phyloP scores from a whole-genome alignment of 257 asterid genomes.

The Scutellaria minor region DNA sequence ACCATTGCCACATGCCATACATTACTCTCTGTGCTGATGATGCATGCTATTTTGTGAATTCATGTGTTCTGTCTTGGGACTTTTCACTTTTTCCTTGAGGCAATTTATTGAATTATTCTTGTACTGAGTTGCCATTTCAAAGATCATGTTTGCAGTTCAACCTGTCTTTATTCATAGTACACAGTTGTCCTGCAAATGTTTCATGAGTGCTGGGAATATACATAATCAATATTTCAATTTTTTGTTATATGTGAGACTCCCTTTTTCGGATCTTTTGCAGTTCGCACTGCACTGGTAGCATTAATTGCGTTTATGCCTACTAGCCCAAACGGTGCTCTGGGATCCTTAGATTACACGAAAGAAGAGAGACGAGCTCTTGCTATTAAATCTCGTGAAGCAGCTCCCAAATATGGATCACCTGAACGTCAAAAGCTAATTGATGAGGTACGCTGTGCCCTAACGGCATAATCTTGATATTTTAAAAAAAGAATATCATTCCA shows the following conservation, averaged over 20 bases:
- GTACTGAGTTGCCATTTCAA: not conserved
- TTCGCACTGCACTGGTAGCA: conserved; percentile 92
- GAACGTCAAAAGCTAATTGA: conserved; percentile 84
- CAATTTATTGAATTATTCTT: not conserved
- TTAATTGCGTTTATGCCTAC: conserved; percentile 95
- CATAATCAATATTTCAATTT: conserved; percentile 1
- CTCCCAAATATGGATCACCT: conserved; percentile 71
- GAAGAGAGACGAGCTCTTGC: conserved; percentile 87
- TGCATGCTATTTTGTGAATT: not conserved
- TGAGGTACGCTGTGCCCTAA: conserved; percentile 53
- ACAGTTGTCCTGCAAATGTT: not conserved
- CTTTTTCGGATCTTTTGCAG: conserved; percentile 45
- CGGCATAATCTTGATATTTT: not conserved
- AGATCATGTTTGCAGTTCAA: conserved; percentile 1
- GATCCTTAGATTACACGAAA: conserved; percentile 78
- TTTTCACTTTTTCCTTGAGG: not conserved
- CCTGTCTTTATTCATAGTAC: not conserved
- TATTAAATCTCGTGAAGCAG: conserved; percentile 67
- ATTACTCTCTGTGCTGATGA: no score
- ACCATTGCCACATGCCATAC: not conserved
- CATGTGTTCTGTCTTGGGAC: not conserved
- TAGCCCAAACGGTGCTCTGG: conserved; percentile 87
- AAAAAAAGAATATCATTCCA: not conserved
- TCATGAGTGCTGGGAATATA: not conserved
- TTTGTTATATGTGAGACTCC: not conserved